Percentiles rank a stretch among this genome's conserved stretches.
Conservation (phyloP, 1,284 basidiomycete genomes). For the Xanthoconium separans region DNA sequence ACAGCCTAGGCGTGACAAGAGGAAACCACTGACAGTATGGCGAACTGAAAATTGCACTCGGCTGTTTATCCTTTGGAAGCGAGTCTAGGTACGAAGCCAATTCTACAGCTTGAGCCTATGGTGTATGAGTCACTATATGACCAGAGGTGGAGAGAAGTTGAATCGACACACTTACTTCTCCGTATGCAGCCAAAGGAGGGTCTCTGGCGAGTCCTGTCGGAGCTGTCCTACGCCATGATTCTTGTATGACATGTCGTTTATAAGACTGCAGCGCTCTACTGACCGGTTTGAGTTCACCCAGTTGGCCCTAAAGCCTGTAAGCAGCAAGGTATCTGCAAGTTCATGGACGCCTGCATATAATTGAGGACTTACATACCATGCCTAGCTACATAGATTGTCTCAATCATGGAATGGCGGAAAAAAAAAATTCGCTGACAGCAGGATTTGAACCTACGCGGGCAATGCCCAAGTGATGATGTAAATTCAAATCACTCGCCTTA, state of each 20-base stretch:
- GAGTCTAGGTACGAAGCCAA: constrained; percentile 63
- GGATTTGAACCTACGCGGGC: constrained; percentile 79
- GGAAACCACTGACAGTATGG: constrained; percentile 61
- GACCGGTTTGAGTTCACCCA: constrained; percentile 70
- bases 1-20: background rate
- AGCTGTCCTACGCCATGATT: constrained; percentile 48
- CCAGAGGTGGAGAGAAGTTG: background rate
- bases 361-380: constrained; percentile 53
- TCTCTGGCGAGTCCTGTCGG: constrained; percentile 74
- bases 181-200: constrained; percentile 75
- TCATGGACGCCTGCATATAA: too few relatives aligned
- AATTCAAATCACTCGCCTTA: constrained; percentile 79
- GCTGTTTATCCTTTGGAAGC: constrained; percentile 65
- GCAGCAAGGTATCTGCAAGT: constrained; percentile 34
- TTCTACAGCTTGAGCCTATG: constrained; percentile 74
- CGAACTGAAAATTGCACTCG: constrained; percentile 78
- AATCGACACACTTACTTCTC: constrained; percentile 47
- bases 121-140: background rate
- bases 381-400: constrained; percentile 78
- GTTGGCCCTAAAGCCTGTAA: constrained; percentile 68
- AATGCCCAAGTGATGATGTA: constrained; percentile 70
- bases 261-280: constrained; percentile 12
- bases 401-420: constrained; percentile 40
- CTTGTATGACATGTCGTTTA: constrained; percentile 3
- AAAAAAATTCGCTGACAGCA: constrained; percentile 66